Base-by-base conservation (phyloP, 2,329 filamentous ascomycete genomes). In the Raffaelea ambrosiae region DNA sequence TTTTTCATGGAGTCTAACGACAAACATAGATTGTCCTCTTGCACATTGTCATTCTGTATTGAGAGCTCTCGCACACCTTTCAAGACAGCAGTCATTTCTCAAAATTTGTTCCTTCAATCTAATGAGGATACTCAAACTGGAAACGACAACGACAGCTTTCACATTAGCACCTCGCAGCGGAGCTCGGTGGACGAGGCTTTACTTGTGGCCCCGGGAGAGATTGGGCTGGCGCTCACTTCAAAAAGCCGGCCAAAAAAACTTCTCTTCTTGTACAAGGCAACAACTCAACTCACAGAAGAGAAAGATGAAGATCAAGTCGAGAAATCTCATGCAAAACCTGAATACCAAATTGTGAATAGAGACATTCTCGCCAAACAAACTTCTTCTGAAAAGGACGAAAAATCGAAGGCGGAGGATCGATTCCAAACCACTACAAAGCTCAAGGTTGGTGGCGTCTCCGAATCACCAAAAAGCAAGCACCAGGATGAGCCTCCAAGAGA, bases 21-120 rank as follows among this genome's bases (percentile, higher is more conserved):
- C 20, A 29, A 18, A 7, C 26, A n/a, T 38, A 48, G 46, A 14
- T 4, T 31, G 31, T 18, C 40, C 3, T n/a, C 41, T 19, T 43
- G 40, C 14, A 23, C 23, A 1, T 7, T 44, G 7, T 40, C 26
- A 5, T 41, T 40, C 18, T 48, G 47, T 19, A 35, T 48, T 21
- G 47, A 48, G 19, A 44, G 16, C 13, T 48, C 41, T 1, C 22
- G 21, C 19, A 48, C 47, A n/a, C 47, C 47, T 13, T 48, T 48
- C 20, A 48, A 44, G 22, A 48, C 47, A 9, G 23, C 47, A 5
- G 35, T 40, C 21, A n/a, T 48, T 3, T 48, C 47, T 8, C 36
- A 8, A 20, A 42, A 23, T 14, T 43, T 31, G 20, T 43, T 48
- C 16, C 40, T 46, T 7, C 35, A 40, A 14, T 40, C 21, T 18